Percentiles rank a stretch among this genome's conserved stretches.
Conservation (phyloP, 441 rosid species). For the Gossypium lobatum region DNA sequence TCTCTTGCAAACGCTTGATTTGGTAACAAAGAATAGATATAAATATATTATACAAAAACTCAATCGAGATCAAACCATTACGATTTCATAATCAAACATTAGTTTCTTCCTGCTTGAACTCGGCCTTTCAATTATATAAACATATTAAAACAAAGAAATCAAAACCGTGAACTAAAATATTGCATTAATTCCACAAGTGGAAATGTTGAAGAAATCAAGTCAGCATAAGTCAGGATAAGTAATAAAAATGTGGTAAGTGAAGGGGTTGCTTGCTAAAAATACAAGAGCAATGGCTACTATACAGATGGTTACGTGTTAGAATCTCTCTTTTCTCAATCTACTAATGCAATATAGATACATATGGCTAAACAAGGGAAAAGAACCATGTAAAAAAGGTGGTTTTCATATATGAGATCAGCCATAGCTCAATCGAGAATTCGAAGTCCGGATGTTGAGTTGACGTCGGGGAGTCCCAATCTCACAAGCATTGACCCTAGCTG, state of each 20-base stretch:
- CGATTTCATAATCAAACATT: no score
- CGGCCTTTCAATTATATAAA: neutral
- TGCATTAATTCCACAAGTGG: neutral
- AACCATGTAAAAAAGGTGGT: neutral
- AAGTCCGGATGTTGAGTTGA: slow-evolving; percentile 44
- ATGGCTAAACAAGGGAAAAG: neutral
- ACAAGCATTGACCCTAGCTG: slow-evolving; percentile 92
- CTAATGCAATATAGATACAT: slow-evolving; percentile 24
- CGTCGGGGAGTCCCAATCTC: slow-evolving; percentile 95
- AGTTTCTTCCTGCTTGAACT: no score
- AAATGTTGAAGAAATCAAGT: slow-evolving; percentile 9
- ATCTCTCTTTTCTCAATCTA: slow-evolving; percentile 24
- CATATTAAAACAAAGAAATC: neutral
- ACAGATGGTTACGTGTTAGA: slow-evolving; percentile 29
- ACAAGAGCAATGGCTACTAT: slow-evolving; percentile 26
- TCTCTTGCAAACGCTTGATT: no score
- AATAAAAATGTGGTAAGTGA: slow-evolving; percentile 5
- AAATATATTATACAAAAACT: no score
- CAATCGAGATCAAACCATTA: no score
- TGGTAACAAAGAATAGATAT: no score
- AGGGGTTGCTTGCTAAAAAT: slow-evolving; percentile 7
- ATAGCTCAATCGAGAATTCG: slow-evolving; percentile 63
- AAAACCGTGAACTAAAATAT: neutral
- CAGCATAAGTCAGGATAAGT: neutral
- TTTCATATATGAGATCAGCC: slow-evolving; percentile 20